Evolutionary conservation across 1,284 basidiomycete genomes (phyloP).

Genomic region (Leccinum proliferum): DNA sequence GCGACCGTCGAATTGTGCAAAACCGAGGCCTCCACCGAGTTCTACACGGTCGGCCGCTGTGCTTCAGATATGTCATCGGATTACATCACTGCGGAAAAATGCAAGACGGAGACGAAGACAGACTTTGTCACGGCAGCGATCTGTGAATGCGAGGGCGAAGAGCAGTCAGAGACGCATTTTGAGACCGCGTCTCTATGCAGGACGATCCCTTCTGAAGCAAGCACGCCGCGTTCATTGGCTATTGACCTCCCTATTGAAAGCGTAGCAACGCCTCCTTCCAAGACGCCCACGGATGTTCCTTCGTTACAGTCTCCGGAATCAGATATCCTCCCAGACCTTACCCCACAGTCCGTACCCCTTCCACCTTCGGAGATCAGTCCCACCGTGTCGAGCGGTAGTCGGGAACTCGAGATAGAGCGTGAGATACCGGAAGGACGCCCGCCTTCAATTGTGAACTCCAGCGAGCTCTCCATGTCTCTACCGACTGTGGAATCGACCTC

Average conservation of each 20-base stretch:
- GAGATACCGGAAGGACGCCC: slow-evolving; percentile 11
- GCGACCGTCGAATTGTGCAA: slow-evolving; percentile 44
- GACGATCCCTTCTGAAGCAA: slow-evolving; percentile 35
- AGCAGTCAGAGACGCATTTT: slow-evolving; percentile 42
- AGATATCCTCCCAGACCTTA: slow-evolving; percentile 17
- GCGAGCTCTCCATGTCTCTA: slow-evolving; percentile 21
- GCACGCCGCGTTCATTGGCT: slow-evolving; percentile 33
- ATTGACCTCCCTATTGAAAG: slow-evolving; percentile 23
- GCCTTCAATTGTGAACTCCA: slow-evolving; percentile 18
- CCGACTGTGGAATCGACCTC: slow-evolving; percentile 24
- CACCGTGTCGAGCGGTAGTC: slow-evolving; percentile 21
- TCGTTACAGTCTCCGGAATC: slow-evolving; percentile 30
- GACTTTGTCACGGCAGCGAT: slow-evolving; percentile 48
- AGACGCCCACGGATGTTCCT: slow-evolving; percentile 25
- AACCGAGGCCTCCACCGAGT: slow-evolving; percentile 42
- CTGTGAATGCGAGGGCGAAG: slow-evolving; percentile 37
- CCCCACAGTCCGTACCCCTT: slow-evolving; percentile 36
- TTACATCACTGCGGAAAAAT: slow-evolving; percentile 46
- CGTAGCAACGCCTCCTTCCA: slow-evolving; percentile 24
- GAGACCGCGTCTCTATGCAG: slow-evolving; percentile 45
- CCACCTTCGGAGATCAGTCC: slow-evolving; percentile 35
- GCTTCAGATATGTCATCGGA: slow-evolving; percentile 33
- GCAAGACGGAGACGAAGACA: slow-evolving; percentile 42
- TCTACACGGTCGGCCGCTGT: slow-evolving; percentile 40
- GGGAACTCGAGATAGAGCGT: slow-evolving; percentile 22